phyloP scores from a whole-genome alignment of 2,329 filamentous ascomycete species.

The Berkeleyomyces basicola region DNA sequence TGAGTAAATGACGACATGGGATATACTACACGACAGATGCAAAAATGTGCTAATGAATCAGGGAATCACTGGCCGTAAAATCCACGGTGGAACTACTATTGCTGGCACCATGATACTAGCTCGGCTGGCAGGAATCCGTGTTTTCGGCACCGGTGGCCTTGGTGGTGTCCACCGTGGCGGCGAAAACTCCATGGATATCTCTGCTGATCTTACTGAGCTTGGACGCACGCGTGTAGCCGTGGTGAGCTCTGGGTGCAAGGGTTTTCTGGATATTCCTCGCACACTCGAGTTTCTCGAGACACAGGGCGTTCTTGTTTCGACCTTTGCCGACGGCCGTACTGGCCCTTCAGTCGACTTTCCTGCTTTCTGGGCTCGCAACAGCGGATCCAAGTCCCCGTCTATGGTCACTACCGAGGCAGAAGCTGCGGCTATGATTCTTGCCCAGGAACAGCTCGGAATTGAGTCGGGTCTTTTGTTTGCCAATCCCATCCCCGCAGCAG shows the following conservation, averaged over 20 bases:
- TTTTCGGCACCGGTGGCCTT: conserved; percentile 89
- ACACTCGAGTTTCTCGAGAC: conserved; percentile 67
- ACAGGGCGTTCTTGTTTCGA: conserved; percentile 65
- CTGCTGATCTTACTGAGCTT: conserved; percentile 86
- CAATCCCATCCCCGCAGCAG: conserved; percentile 63
- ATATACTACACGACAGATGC: not conserved
- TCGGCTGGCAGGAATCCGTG: conserved; percentile 67
- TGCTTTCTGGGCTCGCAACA: conserved; percentile 83
- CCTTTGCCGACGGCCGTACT: conserved; percentile 67
- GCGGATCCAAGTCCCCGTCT: conserved; percentile 62
- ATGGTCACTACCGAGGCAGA: conserved; percentile 60
- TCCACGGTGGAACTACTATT: conserved; percentile 85
- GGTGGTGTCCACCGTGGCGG: conserved; percentile 87
- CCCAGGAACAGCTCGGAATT: conserved; percentile 55
- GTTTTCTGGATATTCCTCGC: conserved; percentile 79
- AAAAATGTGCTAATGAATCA: conserved; percentile 19
- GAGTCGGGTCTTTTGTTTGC: conserved; percentile 73
- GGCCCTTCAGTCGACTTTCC: conserved; percentile 62
- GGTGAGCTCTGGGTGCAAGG: conserved; percentile 82
- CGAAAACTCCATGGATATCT: conserved; percentile 78
- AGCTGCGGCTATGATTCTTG: conserved; percentile 75
- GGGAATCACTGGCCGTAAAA: conserved; percentile 47
- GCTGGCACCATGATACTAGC: conserved; percentile 86
- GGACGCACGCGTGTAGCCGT: conserved; percentile 80
- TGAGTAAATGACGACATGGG: conserved; percentile 24